Percentiles rank a stretch among this genome's conserved stretches.
These are phyloP conservation scores for Triticum urartu DNA, from an alignment of 176 grass and related monocot species.

Conservation along the genomic window DNA sequence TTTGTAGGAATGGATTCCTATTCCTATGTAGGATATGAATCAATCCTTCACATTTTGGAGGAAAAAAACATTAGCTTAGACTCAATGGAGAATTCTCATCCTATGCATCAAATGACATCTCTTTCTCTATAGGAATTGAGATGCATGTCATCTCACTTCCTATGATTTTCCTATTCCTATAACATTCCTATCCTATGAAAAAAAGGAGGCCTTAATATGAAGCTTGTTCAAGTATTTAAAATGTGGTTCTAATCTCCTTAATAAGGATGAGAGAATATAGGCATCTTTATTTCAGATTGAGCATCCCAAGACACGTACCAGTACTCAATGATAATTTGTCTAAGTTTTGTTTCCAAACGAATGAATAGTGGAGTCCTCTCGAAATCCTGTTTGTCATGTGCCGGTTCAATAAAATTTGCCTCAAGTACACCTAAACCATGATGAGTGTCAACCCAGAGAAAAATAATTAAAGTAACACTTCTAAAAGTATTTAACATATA, in stretches of 20 bases:
- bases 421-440: slow-evolving; percentile 81
- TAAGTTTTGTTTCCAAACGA: slow-evolving; percentile 78
- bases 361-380: slow-evolving; percentile 91
- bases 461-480: neutral
- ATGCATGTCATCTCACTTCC: too few relatives aligned
- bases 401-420: slow-evolving; percentile 97
- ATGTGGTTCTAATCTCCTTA: neutral
- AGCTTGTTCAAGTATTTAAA: neutral
- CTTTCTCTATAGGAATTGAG: too few relatives aligned
- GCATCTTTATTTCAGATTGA: neutral
- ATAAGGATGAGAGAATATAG: neutral
- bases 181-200: too few relatives aligned
- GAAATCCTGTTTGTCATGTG: slow-evolving; percentile 99
- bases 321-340: slow-evolving; percentile 84
- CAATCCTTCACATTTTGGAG: too few relatives aligned
- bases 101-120: too few relatives aligned
- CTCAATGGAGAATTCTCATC: too few relatives aligned
- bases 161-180: too few relatives aligned
- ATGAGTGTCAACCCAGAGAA: slow-evolving; percentile 11
- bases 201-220: neutral
- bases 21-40: too few relatives aligned
- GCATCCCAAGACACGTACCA: slow-evolving; percentile 50
- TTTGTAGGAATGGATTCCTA: too few relatives aligned
- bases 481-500: slow-evolving; percentile 15
- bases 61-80: too few relatives aligned